These are phyloP conservation scores for Ceratobasidium sp. DNA, from an alignment of 1,284 basidiomycete species.

Conservation along the genomic window DNA sequence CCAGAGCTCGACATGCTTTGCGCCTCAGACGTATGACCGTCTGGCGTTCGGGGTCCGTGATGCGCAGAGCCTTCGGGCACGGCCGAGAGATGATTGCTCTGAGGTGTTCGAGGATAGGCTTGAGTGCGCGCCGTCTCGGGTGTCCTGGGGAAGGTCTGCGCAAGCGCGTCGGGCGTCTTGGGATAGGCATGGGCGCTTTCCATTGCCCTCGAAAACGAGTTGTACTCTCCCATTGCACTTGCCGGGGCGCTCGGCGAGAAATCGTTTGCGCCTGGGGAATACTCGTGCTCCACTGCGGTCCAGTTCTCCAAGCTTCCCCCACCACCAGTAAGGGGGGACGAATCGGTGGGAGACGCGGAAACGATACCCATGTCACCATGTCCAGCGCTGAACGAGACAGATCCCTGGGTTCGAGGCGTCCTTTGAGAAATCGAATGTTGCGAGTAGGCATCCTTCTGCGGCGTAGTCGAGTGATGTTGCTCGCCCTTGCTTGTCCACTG, in stretches of 20 bases:
- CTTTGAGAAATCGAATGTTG: constrained; percentile 20
- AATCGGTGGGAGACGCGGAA: constrained; percentile 16
- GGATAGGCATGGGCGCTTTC: constrained; percentile 2
- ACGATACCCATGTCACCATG: not conserved
- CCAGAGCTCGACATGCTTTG: constrained; percentile 74
- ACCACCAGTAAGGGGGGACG: constrained; percentile 12
- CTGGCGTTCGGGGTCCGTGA: constrained; percentile 58
- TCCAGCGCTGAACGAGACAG: constrained; percentile 20
- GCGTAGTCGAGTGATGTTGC: not conserved
- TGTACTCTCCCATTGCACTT: constrained; percentile 1
- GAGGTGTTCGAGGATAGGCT: constrained; percentile 8
- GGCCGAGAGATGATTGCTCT: not conserved
- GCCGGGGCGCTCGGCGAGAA: constrained; percentile 27
- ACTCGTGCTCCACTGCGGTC: constrained; percentile 28
- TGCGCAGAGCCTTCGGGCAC: not conserved
- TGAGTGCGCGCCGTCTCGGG: constrained; percentile 1
- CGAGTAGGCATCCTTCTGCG: constrained; percentile 8
- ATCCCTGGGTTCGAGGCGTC: constrained; percentile 27
- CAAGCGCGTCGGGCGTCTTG: constrained; percentile 25
- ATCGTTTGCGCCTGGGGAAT: constrained; percentile 4
- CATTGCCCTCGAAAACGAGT: constrained; percentile 1
- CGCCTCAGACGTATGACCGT: constrained; percentile 55
- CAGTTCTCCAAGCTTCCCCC: constrained; percentile 38
- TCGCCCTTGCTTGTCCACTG: not conserved
- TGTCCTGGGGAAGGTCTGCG: constrained; percentile 26